These are phyloP conservation scores for Blepharisma stoltei DNA, from an alignment of 73 alveolate genomes.

Conservation along the genomic window DNA sequence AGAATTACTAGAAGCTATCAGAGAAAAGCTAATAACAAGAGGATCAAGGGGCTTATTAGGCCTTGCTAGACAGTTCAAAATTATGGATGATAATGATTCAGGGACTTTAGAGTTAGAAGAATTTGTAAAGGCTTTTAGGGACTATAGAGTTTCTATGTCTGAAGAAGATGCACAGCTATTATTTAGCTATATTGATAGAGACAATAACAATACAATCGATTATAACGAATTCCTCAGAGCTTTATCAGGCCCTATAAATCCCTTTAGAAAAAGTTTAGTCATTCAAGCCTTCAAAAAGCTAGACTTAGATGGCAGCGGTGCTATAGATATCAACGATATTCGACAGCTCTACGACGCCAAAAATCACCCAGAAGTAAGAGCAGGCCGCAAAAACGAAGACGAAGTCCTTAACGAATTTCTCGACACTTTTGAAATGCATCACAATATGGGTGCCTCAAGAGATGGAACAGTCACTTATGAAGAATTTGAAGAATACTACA, in stretches of 20 bases:
- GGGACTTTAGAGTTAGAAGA: slow-evolving; percentile 62
- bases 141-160: slow-evolving; percentile 62
- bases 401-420: slow-evolving; percentile 57
- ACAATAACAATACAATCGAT: slow-evolving; percentile 60
- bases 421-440: slow-evolving; percentile 48
- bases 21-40: slow-evolving; percentile 66
- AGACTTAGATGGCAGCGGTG: slow-evolving; percentile 74
- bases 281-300: slow-evolving; percentile 60
- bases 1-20: slow-evolving; percentile 41
- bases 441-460: slow-evolving; percentile 33
- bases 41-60: slow-evolving; percentile 94
- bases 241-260: slow-evolving; percentile 55
- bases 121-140: slow-evolving; percentile 61
- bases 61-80: slow-evolving; percentile 74
- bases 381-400: slow-evolving; percentile 79
- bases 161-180: slow-evolving; percentile 71
- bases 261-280: slow-evolving; percentile 44
- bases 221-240: slow-evolving; percentile 52
- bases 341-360: slow-evolving; percentile 79
- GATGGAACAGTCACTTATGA: slow-evolving; percentile 84
- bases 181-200: slow-evolving; percentile 79
- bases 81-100: slow-evolving; percentile 77
- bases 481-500: slow-evolving; percentile 86
- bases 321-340: slow-evolving; percentile 77
- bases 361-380: slow-evolving; percentile 84